Conservation (phyloP, 306 rosid genomes). For the Sicyos baderoa region DNA sequence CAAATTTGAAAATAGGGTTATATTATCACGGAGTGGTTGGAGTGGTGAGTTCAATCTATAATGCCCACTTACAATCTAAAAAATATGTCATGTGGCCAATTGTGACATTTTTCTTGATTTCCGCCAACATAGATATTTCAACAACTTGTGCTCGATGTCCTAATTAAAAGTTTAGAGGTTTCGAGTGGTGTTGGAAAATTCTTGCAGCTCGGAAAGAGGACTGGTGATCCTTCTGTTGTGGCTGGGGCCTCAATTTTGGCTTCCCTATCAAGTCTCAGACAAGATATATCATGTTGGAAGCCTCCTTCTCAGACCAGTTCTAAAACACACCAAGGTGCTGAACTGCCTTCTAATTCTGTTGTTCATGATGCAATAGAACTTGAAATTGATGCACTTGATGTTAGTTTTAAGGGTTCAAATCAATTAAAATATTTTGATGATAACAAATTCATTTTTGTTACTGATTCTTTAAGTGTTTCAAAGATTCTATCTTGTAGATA, state of each 20-base stretch:
- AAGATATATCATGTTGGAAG: conserved; percentile 67
- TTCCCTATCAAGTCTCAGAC: conserved; percentile 65
- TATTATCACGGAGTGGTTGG: too few relatives aligned
- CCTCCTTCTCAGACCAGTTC: conserved; percentile 47
- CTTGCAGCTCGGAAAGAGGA: conserved; percentile 61
- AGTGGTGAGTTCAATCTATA: too few relatives aligned
- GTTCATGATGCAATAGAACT: conserved; percentile 57
- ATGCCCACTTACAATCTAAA: too few relatives aligned
- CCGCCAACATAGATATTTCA: conserved; percentile 63
- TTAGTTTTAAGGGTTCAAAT: too few relatives aligned
- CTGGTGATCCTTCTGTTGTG: conserved; percentile 88
- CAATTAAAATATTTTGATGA: too few relatives aligned
- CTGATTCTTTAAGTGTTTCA: too few relatives aligned
- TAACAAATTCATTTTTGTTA: too few relatives aligned
- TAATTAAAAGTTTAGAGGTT: conserved; percentile 61
- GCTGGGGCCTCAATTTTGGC: conserved; percentile 98
- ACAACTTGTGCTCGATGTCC: conserved; percentile 47
- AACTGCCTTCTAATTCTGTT: conserved; percentile 48
- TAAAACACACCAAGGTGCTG: conserved; percentile 54
- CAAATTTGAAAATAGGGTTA: too few relatives aligned
- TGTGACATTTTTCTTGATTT: conserved; percentile 43
- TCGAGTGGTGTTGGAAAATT: conserved; percentile 54
- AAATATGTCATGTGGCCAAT: too few relatives aligned
- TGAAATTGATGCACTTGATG: conserved; percentile 48
- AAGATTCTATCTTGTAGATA: too few relatives aligned